Conservation (phyloP, 768 basidiomycete species). For the Gymnopilus dilepis region DNA sequence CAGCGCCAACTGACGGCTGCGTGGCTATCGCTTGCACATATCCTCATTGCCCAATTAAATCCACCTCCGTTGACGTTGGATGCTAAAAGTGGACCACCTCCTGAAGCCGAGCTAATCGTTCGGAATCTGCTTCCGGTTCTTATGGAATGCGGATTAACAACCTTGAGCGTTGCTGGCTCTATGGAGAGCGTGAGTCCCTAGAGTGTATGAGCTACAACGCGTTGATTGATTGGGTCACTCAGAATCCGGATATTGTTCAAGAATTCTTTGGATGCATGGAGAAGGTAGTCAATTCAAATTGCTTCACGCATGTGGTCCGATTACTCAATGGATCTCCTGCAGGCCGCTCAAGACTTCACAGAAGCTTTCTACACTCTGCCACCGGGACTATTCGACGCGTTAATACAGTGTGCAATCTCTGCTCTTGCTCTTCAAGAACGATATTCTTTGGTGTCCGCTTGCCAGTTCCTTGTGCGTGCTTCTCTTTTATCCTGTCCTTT, state of each 20-base stretch:
- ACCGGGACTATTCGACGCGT: conserved; percentile 62
- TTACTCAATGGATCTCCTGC: conserved; percentile 28
- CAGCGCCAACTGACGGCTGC: conserved; percentile 76
- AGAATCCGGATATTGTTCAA: conserved; percentile 94
- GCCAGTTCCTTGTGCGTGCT: conserved; percentile 76
- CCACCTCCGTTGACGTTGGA: conserved; percentile 62
- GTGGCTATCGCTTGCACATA: conserved; percentile 85
- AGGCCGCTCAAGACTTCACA: conserved; percentile 65
- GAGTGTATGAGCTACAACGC: not conserved
- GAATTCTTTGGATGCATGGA: conserved; percentile 88
- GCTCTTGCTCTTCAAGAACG: conserved; percentile 79
- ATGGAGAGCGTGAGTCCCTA: conserved; percentile 68
- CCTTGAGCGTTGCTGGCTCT: conserved; percentile 59
- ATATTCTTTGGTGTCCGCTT: conserved; percentile 83
- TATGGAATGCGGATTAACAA: conserved; percentile 58
- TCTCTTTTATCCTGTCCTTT: not conserved
- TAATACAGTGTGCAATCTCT: conserved; percentile 72
- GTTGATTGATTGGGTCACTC: not conserved
- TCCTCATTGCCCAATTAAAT: conserved; percentile 82
- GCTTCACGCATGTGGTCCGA: not conserved
- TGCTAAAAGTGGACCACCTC: conserved; percentile 55
- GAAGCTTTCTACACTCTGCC: conserved; percentile 66
- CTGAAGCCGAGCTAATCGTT: conserved; percentile 63
- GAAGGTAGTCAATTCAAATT: conserved; percentile 49
- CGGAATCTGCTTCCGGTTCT: conserved; percentile 59